phyloP scores from a whole-genome alignment of 345 rosid genomes.

The Cardamine chenopodiifolia region DNA sequence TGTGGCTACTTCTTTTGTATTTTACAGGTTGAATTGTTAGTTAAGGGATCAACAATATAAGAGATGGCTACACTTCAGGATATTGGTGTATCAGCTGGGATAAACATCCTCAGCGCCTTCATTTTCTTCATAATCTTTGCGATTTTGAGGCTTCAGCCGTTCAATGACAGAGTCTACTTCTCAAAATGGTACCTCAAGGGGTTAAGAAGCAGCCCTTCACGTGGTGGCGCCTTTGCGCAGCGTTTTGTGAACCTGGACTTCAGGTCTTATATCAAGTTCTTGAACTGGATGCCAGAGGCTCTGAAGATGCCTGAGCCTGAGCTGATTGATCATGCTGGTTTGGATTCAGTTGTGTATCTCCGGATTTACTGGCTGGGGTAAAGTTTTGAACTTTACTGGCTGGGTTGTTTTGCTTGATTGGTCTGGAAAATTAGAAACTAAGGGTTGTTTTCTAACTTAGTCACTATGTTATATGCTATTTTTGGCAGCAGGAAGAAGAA shows the following conservation, averaged over 20 bases:
- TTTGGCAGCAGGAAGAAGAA: not conserved
- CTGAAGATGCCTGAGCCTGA: slow-evolving; percentile 92
- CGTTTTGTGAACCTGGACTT: slow-evolving; percentile 83
- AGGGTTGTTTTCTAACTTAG: not conserved
- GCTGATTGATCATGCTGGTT: slow-evolving; percentile 95
- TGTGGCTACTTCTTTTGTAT: slow-evolving; percentile 16
- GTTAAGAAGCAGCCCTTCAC: slow-evolving; percentile 68
- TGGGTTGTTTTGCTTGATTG: not conserved
- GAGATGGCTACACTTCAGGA: slow-evolving; percentile 84
- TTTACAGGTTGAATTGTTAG: slow-evolving; percentile 25
- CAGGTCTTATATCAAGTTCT: slow-evolving; percentile 67
- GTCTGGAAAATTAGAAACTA: not conserved
- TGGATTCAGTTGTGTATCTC: slow-evolving; percentile 93
- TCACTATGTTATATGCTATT: not conserved
- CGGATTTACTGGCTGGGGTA: slow-evolving; percentile 96
- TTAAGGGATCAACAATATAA: not conserved
- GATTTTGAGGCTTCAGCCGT: slow-evolving; percentile 81
- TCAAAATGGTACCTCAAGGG: slow-evolving; percentile 98
- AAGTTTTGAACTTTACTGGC: slow-evolving; percentile 11
- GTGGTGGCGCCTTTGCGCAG: slow-evolving; percentile 56
- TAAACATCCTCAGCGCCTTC: slow-evolving; percentile 74
- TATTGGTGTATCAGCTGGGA: slow-evolving; percentile 79
- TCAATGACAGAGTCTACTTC: slow-evolving; percentile 93
- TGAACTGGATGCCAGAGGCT: slow-evolving; percentile 95
- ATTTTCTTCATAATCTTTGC: slow-evolving; percentile 84